Conservation (phyloP, 768 basidiomycete genomes). For the Mycena metata region DNA sequence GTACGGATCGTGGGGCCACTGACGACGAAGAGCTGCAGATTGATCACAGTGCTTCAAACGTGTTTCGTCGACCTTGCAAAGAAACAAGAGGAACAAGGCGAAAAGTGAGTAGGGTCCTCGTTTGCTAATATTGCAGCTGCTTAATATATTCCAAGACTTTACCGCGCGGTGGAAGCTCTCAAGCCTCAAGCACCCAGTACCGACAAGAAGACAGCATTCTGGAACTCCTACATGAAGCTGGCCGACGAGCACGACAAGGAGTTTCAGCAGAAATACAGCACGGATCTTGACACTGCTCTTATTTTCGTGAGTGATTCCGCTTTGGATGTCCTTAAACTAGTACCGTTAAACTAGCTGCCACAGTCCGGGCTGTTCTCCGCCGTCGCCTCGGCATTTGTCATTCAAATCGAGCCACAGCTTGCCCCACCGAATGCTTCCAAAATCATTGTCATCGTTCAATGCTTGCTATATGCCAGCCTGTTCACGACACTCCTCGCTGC, state of each 20-base stretch:
- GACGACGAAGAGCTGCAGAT: too few relatives aligned
- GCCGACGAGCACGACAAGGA: conserved; percentile 16
- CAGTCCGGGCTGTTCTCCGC: conserved; percentile 8
- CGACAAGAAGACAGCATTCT: conserved; percentile 10
- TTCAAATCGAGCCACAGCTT: background rate
- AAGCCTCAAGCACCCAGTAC: background rate
- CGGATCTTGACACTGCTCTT: conserved; percentile 6
- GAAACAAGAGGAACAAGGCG: too few relatives aligned
- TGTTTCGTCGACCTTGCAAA: too few relatives aligned
- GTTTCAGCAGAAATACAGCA: background rate
- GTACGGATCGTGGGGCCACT: too few relatives aligned
- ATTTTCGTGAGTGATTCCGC: background rate
- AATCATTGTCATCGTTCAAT: background rate
- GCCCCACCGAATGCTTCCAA: too few relatives aligned
- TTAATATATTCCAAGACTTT: too few relatives aligned
- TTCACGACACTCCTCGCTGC: conserved; percentile 1
- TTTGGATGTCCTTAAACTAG: too few relatives aligned
- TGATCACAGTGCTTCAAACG: too few relatives aligned
- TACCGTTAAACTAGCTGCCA: too few relatives aligned
- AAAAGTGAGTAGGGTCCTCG: too few relatives aligned
- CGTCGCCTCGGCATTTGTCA: background rate
- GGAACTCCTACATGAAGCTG: conserved; percentile 2
- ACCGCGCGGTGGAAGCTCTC: background rate
- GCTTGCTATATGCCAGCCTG: background rate
- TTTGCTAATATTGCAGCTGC: too few relatives aligned